Conservation (phyloP, 331 rosid species). For the Cydonia oblonga region DNA sequence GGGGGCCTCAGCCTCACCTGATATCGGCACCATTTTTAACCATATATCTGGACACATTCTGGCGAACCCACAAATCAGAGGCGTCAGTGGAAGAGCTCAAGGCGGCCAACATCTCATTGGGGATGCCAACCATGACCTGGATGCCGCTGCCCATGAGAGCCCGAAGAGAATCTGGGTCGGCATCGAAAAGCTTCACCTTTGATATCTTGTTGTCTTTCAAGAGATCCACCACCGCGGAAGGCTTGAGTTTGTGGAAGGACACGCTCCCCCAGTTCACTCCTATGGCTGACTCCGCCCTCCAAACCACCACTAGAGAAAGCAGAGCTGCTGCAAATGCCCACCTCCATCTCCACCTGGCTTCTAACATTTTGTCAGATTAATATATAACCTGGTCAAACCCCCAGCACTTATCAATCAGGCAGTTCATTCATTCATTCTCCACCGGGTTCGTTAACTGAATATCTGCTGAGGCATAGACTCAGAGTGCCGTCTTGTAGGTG, state of each 20-base stretch:
- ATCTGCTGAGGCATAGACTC: not conserved
- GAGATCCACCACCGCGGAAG: conserved; percentile 72
- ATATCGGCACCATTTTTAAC: conserved; percentile 70
- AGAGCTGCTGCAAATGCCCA: not conserved
- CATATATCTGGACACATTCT: conserved; percentile 52
- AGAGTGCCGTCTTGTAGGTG: not conserved
- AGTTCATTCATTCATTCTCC: not conserved
- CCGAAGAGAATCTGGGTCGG: conserved; percentile 44
- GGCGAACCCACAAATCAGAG: conserved; percentile 74
- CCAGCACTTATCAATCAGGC: not conserved
- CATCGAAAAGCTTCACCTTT: conserved; percentile 81
- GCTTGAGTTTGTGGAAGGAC: conserved; percentile 58
- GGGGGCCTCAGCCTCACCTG: conserved; percentile 34
- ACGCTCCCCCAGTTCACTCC: conserved; percentile 92
- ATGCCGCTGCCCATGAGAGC: conserved; percentile 64
- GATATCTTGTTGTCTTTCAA: conserved; percentile 49
- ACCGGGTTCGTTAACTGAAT: not conserved
- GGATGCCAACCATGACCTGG: conserved; percentile 80
- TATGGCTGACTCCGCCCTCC: conserved; percentile 46
- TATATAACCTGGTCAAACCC: not conserved
- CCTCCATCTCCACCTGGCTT: conserved; percentile 15
- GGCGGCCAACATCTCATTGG: conserved; percentile 63
- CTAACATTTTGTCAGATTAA: conserved; percentile 21
- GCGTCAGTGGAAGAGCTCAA: conserved; percentile 49
- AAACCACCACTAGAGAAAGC: conserved; percentile 13